A percentile compares a stretch with the other conserved stretches of the same genome.
These are phyloP conservation scores for Umbelopsis vinacea DNA, from an alignment of 192 early-diverging fungal species.

Conservation along the genomic window DNA sequence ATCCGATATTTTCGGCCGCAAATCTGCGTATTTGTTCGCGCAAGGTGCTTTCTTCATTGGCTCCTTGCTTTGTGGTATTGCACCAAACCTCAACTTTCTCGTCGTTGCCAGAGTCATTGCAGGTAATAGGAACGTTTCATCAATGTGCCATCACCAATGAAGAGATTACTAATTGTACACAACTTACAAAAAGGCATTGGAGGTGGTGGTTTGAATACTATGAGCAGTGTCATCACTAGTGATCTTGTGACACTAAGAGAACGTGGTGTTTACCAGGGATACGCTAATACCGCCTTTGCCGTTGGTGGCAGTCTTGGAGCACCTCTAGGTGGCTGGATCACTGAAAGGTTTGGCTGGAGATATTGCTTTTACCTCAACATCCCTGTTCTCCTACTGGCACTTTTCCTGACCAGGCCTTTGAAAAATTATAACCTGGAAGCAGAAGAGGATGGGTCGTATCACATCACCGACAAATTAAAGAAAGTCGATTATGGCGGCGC, in stretches of 20 bases:
- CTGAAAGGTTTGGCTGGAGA: slow-evolving; percentile 67
- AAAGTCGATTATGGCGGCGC: slow-evolving; percentile 75
- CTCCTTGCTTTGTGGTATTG: slow-evolving; percentile 54
- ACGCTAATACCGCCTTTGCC: slow-evolving; percentile 37
- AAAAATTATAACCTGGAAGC: slow-evolving; percentile 35
- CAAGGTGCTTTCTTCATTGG: slow-evolving; percentile 81
- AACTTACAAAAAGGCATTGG: slow-evolving; percentile 49
- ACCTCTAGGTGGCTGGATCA: slow-evolving; percentile 84
- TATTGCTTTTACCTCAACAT: slow-evolving; percentile 89
- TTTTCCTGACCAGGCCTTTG: slow-evolving; percentile 47
- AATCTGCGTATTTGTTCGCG: slow-evolving; percentile 73
- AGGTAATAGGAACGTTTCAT: slow-evolving; percentile 6
- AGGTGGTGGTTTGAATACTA: slow-evolving; percentile 72
- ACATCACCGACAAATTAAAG: slow-evolving; percentile 58
- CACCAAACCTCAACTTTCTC: slow-evolving; percentile 46
- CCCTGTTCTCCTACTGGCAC: slow-evolving; percentile 67
- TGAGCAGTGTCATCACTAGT: slow-evolving; percentile 62
- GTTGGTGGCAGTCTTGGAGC: slow-evolving; percentile 82
- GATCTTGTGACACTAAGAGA: slow-evolving; percentile 70
- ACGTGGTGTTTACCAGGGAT: slow-evolving; percentile 64
- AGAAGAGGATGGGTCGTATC: slow-evolving; percentile 44
- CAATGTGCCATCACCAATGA: too few species aligned
- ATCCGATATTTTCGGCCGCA: slow-evolving; percentile 83
- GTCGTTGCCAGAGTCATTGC: slow-evolving; percentile 31
- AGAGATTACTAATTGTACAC: too few species aligned